A percentile compares a stretch with the other conserved stretches of the same genome.
phyloP scores from a whole-genome alignment of 371 early-diverging fungal genomes.

The Zychaea mexicana region DNA sequence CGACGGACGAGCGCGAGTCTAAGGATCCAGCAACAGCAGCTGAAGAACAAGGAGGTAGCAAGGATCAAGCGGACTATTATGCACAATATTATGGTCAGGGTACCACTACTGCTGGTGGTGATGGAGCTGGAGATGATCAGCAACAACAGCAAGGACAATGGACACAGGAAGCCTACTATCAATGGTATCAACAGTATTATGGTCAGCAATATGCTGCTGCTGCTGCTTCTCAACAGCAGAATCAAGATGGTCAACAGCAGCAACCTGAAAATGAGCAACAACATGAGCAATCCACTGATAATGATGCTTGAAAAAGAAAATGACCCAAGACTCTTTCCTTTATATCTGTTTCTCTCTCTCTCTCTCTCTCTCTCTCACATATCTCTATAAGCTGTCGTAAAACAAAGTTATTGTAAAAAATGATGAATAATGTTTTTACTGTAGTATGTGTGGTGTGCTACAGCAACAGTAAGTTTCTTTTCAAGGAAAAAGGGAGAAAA shows the following conservation, averaged over 20 bases:
- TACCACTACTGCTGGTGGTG: not conserved
- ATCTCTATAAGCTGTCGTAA: not conserved
- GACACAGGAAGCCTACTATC: constrained; percentile 45
- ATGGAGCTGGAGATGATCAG: not conserved
- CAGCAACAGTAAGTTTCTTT: no score
- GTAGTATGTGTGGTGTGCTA: no score
- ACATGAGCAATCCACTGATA: not conserved
- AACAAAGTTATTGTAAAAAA: no score
- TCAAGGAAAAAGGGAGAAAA: not conserved
- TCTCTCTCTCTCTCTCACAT: not conserved
- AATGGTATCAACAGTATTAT: constrained; percentile 55
- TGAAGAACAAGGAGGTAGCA: no score
- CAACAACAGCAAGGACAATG: constrained; percentile 29
- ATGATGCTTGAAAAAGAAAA: not conserved
- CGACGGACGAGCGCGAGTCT: not conserved
- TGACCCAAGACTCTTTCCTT: not conserved
- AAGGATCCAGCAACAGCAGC: not conserved
- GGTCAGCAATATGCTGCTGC: constrained; percentile 14
- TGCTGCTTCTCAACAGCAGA: not conserved
- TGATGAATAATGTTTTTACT: no score
- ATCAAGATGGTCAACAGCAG: not conserved
- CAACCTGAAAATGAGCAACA: not conserved
- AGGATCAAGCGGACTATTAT: constrained; percentile 31
- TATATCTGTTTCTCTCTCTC: not conserved
- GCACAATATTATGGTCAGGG: constrained; percentile 35